Evolutionary conservation across 768 basidiomycete species (phyloP).

Genomic region (Psilocybe subaeruginosa): DNA sequence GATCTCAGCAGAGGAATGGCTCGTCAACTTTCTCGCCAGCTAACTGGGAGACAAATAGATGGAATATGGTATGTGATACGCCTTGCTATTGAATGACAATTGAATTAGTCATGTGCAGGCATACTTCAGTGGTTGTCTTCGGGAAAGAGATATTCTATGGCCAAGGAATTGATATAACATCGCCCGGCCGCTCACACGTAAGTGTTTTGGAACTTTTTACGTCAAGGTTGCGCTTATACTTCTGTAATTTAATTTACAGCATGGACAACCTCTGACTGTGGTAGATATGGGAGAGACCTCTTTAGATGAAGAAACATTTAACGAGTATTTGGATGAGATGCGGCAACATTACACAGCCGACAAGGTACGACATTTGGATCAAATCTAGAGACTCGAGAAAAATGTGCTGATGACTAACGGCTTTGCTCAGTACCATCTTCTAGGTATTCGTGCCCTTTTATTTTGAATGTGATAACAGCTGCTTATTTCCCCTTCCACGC

Average conservation of each 20-base stretch:
- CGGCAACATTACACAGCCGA: conserved; percentile 85
- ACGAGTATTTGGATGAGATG: conserved; percentile 81
- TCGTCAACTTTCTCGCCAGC: conserved; percentile 71
- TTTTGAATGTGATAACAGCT: not conserved
- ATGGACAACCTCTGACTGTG: conserved; percentile 72
- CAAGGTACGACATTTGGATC: conserved; percentile 55
- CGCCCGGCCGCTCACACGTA: conserved; percentile 84
- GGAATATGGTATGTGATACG: conserved; percentile 78
- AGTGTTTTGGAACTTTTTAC: conserved; percentile 38
- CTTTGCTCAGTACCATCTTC: conserved; percentile 70
- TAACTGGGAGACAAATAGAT: conserved; percentile 89
- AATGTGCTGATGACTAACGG: no score
- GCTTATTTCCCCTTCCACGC: not conserved
- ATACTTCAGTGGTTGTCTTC: conserved; percentile 90
- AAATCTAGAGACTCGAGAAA: no score
- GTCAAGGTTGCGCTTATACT: not conserved
- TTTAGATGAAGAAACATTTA: conserved; percentile 83
- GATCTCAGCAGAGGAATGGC: conserved; percentile 91
- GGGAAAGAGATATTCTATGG: conserved; percentile 91
- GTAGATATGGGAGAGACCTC: conserved; percentile 80
- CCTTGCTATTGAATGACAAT: not conserved
- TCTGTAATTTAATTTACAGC: conserved; percentile 40
- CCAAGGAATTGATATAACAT: conserved; percentile 73
- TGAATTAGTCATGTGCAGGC: conserved; percentile 45
- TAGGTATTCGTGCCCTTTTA: conserved; percentile 50